Evolutionary conservation across 208 protist genomes (phyloP).

Genomic region (Acanthamoeba sp.): DNA sequence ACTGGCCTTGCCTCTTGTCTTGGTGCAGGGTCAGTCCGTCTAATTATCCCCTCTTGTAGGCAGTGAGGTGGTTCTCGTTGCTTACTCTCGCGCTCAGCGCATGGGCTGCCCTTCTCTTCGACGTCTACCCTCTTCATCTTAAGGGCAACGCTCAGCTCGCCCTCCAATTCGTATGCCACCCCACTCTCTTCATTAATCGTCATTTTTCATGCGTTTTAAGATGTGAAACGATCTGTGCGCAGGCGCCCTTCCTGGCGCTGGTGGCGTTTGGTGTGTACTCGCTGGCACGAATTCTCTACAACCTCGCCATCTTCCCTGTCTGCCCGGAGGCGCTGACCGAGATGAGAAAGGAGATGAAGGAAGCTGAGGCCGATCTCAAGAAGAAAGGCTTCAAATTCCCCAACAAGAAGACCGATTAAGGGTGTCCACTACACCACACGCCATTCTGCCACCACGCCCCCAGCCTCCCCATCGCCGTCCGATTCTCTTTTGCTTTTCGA

Average conservation of each 20-base stretch:
- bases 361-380: slow-evolving; percentile 57
- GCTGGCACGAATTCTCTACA: slow-evolving; percentile 36
- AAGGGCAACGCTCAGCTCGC: slow-evolving; percentile 8
- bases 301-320: slow-evolving; percentile 38
- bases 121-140: slow-evolving; percentile 37
- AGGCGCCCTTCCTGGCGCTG: slow-evolving; percentile 45
- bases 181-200: background rate
- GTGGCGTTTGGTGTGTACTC: slow-evolving; percentile 61
- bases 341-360: slow-evolving; percentile 65
- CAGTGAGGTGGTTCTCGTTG: slow-evolving; percentile 5
- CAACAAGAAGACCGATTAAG: slow-evolving; percentile 12
- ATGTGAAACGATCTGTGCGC: background rate
- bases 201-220: no score
- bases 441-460: no score
- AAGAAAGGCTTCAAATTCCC: slow-evolving; percentile 59
- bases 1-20: no score
- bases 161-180: slow-evolving; percentile 23
- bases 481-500: no score
- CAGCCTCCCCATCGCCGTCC: no score
- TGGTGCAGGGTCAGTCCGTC: no score
- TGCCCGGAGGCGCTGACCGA: slow-evolving; percentile 30
- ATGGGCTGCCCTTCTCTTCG: slow-evolving; percentile 13
- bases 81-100: background rate
- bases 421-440: background rate
- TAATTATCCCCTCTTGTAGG: background rate